These are phyloP conservation scores for Cryptococcus neoformans DNA, from an alignment of 1,284 basidiomycete species.

Conservation along the genomic window DNA sequence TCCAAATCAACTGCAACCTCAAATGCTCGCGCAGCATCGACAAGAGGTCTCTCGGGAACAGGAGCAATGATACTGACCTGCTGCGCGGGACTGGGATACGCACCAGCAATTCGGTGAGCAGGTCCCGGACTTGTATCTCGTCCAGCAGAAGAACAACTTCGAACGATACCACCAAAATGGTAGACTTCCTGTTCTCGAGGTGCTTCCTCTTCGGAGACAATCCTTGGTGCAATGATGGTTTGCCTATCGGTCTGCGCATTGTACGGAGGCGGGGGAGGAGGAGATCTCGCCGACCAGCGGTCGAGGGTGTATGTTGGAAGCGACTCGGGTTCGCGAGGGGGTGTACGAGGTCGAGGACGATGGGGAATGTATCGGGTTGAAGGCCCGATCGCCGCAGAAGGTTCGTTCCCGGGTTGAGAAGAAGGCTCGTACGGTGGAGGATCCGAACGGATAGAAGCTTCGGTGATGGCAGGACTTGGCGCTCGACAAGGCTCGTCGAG, in stretches of 20 bases:
- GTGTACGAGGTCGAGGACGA: slow-evolving; percentile 1
- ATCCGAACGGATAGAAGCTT: slow-evolving; percentile 10
- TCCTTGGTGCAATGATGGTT: slow-evolving; percentile 25
- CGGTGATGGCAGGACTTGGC: slow-evolving; percentile 7
- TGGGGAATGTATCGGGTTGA: neutral
- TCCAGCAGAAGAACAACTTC: too few relatives aligned
- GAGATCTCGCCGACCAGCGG: slow-evolving; percentile 17
- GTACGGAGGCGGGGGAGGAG: slow-evolving; percentile 41
- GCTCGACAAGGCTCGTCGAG: neutral
- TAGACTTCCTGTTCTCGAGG: neutral
- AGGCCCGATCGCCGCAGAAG: neutral
- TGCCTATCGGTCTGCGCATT: slow-evolving; percentile 33
- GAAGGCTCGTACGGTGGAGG: slow-evolving; percentile 16
- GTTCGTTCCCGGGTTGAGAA: neutral
- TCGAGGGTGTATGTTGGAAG: slow-evolving; percentile 9
- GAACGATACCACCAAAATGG: neutral
- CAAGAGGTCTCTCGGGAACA: neutral
- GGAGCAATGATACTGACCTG: slow-evolving; percentile 2
- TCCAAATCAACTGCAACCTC: slow-evolving; percentile 21
- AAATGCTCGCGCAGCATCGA: slow-evolving; percentile 13
- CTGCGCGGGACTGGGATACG: slow-evolving; percentile 9
- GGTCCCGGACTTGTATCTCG: neutral
- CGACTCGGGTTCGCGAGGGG: neutral
- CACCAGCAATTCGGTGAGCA: slow-evolving; percentile 13
- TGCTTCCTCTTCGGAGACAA: slow-evolving; percentile 8